A percentile compares a stretch with the other conserved stretches of the same genome.
phyloP scores from a whole-genome alignment of 164 flowering plant genomes.

The Sedum album region DNA sequence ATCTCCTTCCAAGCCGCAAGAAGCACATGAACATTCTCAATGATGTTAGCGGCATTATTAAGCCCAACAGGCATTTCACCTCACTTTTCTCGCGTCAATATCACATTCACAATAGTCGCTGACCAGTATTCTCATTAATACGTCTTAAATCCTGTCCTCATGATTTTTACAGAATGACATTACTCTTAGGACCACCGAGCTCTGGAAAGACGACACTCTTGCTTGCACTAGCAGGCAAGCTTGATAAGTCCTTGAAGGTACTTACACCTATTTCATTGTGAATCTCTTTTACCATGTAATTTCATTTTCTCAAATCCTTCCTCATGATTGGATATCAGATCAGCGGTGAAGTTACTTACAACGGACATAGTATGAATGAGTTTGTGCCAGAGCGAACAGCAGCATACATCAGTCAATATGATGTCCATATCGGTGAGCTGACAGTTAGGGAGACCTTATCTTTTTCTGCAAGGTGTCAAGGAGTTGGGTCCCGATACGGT shows the following conservation, averaged over 20 bases:
- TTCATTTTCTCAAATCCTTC: not conserved
- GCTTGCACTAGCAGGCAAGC: constrained; percentile 43
- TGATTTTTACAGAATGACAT: constrained; percentile 11
- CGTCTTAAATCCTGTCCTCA: not conserved
- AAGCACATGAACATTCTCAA: constrained; percentile 10
- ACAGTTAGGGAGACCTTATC: constrained; percentile 14
- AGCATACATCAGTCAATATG: constrained; percentile 57
- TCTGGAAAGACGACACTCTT: constrained; percentile 46
- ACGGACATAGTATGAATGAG: constrained; percentile 61
- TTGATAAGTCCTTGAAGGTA: constrained; percentile 17
- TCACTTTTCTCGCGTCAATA: not conserved
- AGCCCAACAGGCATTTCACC: constrained; percentile 8
- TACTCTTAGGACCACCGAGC: constrained; percentile 39
- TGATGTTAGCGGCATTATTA: constrained; percentile 14
- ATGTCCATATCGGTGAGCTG: constrained; percentile 36
- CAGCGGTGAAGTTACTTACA: constrained; percentile 55
- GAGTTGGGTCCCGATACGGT: constrained; percentile 53
- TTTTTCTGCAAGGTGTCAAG: constrained; percentile 52
- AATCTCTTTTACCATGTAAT: not conserved
- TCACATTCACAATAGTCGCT: not conserved
- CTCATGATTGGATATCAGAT: constrained; percentile 17
- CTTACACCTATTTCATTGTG: not conserved
- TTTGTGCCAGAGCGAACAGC: constrained; percentile 63
- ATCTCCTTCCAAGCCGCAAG: constrained; percentile 13
- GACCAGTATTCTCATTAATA: not conserved